These are phyloP conservation scores for Nigrospora osmanthi DNA, from an alignment of 2,329 filamentous ascomycete genomes.

Conservation along the genomic window DNA sequence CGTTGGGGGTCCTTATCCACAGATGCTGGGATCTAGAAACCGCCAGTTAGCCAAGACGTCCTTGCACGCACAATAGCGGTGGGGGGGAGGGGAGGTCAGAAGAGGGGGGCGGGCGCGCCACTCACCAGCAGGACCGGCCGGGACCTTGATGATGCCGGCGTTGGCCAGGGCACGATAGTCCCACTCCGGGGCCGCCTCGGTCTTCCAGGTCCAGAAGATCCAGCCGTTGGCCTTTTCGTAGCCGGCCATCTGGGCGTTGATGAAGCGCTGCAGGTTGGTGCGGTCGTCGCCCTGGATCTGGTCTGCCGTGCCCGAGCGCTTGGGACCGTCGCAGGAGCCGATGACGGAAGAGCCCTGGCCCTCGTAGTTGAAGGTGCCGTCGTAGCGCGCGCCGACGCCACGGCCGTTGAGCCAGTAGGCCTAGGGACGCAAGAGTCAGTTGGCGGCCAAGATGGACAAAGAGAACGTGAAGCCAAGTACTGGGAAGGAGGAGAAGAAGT, in stretches of 20 bases:
- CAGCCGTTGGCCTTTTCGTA: conserved; percentile 70
- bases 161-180: conserved; percentile 45
- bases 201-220: conserved; percentile 82
- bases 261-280: conserved; percentile 61
- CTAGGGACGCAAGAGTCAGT: neutral
- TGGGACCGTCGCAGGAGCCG: conserved; percentile 39
- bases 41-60: neutral
- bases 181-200: conserved; percentile 67
- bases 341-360: conserved; percentile 38
- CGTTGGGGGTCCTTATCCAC: neutral
- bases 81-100: neutral
- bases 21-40: conserved; percentile 1
- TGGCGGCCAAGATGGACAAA: too few species aligned
- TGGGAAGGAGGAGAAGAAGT: too few species aligned
- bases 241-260: conserved; percentile 66
- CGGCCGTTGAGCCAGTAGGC: conserved; percentile 57
- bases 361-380: conserved; percentile 47
- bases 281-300: conserved; percentile 49
- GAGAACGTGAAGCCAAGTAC: too few species aligned
- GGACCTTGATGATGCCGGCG: conserved; percentile 7
- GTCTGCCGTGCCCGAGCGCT: conserved; percentile 3
- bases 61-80: neutral
- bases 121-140: conserved; percentile 4
- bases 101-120: too few species aligned
- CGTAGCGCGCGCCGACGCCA: conserved; percentile 61